Base-by-base conservation (phyloP, 768 basidiomycete genomes). In the Mycena olivaceomarginata region DNA sequence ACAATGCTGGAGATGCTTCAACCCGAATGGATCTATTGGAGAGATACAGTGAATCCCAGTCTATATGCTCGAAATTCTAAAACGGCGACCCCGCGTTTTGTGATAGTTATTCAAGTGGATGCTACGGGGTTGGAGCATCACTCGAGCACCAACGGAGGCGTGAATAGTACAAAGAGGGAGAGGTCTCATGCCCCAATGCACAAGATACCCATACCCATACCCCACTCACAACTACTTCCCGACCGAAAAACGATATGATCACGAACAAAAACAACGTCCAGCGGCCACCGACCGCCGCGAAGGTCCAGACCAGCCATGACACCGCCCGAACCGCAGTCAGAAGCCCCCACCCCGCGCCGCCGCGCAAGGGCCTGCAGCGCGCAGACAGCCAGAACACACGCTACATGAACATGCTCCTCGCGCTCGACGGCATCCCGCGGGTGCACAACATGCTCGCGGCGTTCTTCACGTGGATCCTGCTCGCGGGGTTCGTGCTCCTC, bases 401-500 rank as follows among this genome's bases (percentile, higher is more conserved):
- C 43, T 93, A 93, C 78, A 87, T 93, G 77, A 90, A 89, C 68
- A 93, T 93, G 92, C 86, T 93, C 37, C 88, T 93, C 45, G 92
- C 91, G 6, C 83, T 93, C 25, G 92, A 93, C 78, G 86, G 85
- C 66, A 93, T 93, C 66, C 90, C 91, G 15, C 80, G 82, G 4
- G 40, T 89, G 66, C 86, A 90, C 81, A 91, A 92, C 73, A 71
- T 91, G 22, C 80, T 89, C 40, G 88, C 90, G 4, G 86, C 87
- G 12, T 92, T 93, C 84, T 93, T 91, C 78, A 92, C 90, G 11
- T 93, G 92, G 92, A 88, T 93, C 70, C 80, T 93, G 67, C 85
- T 93, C 31, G 92, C 92, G 11, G 92, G 92, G 10, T 93, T 93
- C 80, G 84, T 93, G n/a, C 85, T 93, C 40, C 92, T 93, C 77